Evolutionary conservation across 371 early-diverging fungal species (phyloP).

Genomic region (Mortierella sp.): DNA sequence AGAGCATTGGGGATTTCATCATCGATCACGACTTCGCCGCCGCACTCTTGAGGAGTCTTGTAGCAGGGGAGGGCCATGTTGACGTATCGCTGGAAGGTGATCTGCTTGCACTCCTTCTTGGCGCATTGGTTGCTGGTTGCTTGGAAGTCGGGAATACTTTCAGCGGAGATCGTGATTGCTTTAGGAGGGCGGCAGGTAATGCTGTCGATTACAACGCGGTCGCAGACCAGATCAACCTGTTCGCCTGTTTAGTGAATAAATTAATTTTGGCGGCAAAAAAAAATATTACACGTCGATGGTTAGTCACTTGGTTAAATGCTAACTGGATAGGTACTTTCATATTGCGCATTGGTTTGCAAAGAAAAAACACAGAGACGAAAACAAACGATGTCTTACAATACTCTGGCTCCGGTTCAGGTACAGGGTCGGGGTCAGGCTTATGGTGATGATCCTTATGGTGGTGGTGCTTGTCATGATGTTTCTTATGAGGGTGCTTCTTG

Average conservation of each 20-base stretch:
- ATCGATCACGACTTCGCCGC: neutral
- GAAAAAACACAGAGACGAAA: neutral
- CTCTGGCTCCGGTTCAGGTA: neutral
- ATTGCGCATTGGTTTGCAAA: neutral
- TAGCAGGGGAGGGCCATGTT: slow-evolving; percentile 14
- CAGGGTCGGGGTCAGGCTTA: neutral
- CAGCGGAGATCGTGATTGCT: neutral
- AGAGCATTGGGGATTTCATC: neutral
- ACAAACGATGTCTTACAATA: neutral
- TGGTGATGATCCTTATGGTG: neutral
- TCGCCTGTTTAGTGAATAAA: neutral
- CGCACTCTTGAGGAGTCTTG: slow-evolving; percentile 7
- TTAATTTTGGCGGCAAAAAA: neutral
- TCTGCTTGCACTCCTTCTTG: slow-evolving; percentile 4
- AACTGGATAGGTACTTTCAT: no score
- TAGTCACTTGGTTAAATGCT: no score
- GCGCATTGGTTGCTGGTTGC: neutral
- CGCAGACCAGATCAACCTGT: slow-evolving; percentile 25
- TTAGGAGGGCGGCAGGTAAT: slow-evolving; percentile 18
- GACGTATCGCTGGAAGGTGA: slow-evolving; percentile 1
- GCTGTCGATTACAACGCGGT: slow-evolving; percentile 16
- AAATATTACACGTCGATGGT: no score
- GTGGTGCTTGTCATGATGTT: neutral
- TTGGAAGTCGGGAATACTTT: neutral
- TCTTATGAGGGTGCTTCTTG: neutral